A percentile compares a stretch with the other conserved stretches of the same genome.
phyloP scores from a whole-genome alignment of 306 rosid species.

The Psophocarpus tetragonolobus region DNA sequence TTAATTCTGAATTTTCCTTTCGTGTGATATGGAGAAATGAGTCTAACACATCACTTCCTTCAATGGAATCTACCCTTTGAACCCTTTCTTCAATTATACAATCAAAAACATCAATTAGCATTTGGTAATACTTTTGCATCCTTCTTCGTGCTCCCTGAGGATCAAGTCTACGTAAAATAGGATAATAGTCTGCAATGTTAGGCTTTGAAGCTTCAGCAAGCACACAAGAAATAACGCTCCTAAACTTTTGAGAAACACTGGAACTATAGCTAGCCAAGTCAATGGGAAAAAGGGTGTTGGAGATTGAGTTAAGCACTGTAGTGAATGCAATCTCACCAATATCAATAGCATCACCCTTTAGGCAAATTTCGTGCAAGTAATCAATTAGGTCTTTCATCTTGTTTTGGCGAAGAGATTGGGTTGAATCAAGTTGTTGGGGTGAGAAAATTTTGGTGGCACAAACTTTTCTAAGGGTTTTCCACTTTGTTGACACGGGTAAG shows the following conservation, averaged over 20 bases:
- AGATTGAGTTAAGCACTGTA: conserved; percentile 17
- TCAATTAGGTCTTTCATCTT: conserved; percentile 10
- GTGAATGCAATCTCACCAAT: conserved; percentile 31
- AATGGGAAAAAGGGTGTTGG: conserved; percentile 35
- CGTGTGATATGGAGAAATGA: neutral
- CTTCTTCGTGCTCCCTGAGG: conserved; percentile 25
- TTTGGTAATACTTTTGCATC: conserved; percentile 10
- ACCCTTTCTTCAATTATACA: conserved; percentile 18
- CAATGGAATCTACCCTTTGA: neutral
- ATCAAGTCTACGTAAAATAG: conserved; percentile 28
- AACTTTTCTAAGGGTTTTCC: conserved; percentile 31
- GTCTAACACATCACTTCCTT: conserved; percentile 22
- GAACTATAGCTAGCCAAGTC: conserved; percentile 20
- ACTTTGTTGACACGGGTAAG: neutral
- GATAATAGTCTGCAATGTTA: conserved; percentile 30
- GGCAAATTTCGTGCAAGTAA: neutral
- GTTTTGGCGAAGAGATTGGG: neutral
- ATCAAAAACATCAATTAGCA: conserved; percentile 2
- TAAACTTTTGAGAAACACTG: conserved; percentile 2
- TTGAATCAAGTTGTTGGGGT: conserved; percentile 7
- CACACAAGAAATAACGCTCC: neutral
- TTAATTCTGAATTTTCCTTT: conserved; percentile 15
- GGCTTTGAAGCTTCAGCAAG: conserved; percentile 10
- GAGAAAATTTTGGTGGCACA: conserved; percentile 32
- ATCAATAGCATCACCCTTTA: conserved; percentile 14